These are phyloP conservation scores for Collybiopsis confluens DNA, from an alignment of 768 basidiomycete genomes.

Conservation along the genomic window DNA sequence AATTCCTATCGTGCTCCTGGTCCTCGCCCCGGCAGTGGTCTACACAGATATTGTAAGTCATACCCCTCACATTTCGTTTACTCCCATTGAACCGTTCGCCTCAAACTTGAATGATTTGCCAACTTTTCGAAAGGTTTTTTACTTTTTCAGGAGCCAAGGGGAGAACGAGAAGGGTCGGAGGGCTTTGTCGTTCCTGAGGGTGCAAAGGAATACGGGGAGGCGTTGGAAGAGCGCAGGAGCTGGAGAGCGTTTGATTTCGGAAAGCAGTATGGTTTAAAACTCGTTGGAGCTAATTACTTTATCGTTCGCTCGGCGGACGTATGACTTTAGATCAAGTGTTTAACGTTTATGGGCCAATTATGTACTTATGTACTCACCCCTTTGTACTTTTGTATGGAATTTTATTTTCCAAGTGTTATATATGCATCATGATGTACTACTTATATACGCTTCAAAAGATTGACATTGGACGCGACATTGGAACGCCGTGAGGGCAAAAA, in stretches of 20 bases:
- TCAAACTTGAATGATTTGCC: neutral
- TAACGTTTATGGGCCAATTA: too few relatives aligned
- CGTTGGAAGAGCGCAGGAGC: slow-evolving; percentile 39
- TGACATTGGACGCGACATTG: too few relatives aligned
- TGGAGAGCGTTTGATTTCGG: slow-evolving; percentile 59
- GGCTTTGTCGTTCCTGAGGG: slow-evolving; percentile 37
- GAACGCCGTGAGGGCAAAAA: too few relatives aligned
- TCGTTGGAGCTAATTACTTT: slow-evolving; percentile 60
- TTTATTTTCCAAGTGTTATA: too few relatives aligned
- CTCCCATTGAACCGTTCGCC: neutral
- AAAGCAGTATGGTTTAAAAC: slow-evolving; percentile 42
- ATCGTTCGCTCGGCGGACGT: slow-evolving; percentile 27
- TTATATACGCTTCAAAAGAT: too few relatives aligned
- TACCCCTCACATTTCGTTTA: too few relatives aligned
- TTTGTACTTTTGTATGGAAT: too few relatives aligned
- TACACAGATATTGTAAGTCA: slow-evolving; percentile 55
- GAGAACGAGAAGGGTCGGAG: too few relatives aligned
- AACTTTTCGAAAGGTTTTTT: slow-evolving; percentile 40
- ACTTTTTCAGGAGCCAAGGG: slow-evolving; percentile 54
- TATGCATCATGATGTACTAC: too few relatives aligned
- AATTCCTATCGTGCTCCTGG: slow-evolving; percentile 57
- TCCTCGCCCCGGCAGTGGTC: slow-evolving; percentile 48
- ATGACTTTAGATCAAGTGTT: too few relatives aligned
- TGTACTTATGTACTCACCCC: too few relatives aligned
- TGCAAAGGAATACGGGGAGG: slow-evolving; percentile 41